Evolutionary conservation across 495 filamentous ascomycete species (phyloP).

Genomic region (Penicillium crystallinum): DNA sequence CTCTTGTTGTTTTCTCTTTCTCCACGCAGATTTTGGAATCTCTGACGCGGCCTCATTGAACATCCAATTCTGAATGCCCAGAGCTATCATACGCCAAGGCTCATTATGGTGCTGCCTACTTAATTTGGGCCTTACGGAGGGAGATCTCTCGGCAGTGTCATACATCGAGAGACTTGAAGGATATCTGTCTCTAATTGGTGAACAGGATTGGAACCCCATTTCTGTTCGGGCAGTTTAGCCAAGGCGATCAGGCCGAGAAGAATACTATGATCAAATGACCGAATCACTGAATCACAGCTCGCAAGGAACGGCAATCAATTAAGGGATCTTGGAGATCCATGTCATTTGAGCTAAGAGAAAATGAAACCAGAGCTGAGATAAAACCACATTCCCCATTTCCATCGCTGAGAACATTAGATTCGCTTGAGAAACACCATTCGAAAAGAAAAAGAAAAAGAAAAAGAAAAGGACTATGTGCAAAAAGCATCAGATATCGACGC

Average conservation of each 20-base stretch:
- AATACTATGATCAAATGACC: too few relatives aligned
- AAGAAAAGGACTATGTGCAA: too few relatives aligned
- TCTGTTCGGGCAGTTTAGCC: too few relatives aligned
- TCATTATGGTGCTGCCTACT: slow-evolving; percentile 6
- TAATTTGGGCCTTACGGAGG: neutral
- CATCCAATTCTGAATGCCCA: neutral
- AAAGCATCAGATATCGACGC: neutral
- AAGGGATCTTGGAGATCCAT: neutral
- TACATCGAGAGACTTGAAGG: too few relatives aligned
- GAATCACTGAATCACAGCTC: too few relatives aligned
- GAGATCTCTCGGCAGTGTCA: neutral
- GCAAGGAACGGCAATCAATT: neutral
- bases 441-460: neutral
- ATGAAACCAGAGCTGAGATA: neutral
- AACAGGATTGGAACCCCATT: too few relatives aligned
- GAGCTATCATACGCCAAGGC: neutral
- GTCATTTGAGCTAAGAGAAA: neutral
- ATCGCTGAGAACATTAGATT: slow-evolving; percentile 1
- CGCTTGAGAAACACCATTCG: neutral
- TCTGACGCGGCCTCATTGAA: too few relatives aligned
- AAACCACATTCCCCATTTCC: neutral
- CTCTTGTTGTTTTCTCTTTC: too few relatives aligned
- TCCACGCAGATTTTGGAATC: too few relatives aligned
- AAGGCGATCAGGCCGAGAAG: too few relatives aligned
- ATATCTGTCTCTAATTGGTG: too few relatives aligned